Percentiles rank a stretch among this genome's conserved stretches.
phyloP scores from a whole-genome alignment of 768 basidiomycete species.

The Tulasnella calospora region DNA sequence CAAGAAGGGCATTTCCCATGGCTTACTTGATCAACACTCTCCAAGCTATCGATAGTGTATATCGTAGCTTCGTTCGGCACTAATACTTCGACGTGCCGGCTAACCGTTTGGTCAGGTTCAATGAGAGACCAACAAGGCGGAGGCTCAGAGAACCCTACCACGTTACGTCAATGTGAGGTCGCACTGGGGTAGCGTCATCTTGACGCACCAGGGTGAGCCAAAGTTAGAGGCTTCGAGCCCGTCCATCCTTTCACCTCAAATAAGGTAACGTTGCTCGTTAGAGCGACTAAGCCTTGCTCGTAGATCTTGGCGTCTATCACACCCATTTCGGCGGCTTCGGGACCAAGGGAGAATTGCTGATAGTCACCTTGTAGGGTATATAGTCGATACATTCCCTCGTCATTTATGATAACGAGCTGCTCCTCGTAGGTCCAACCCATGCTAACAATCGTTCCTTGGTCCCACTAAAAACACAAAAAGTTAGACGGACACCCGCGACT shows the following conservation, averaged over 20 bases:
- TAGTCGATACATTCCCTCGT: constrained; percentile 85
- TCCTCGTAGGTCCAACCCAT: constrained; percentile 67
- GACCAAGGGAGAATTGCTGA: constrained; percentile 75
- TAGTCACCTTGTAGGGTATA: constrained; percentile 87
- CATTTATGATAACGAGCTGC: constrained; percentile 76
- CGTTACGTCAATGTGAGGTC: constrained; percentile 15
- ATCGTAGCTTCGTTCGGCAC: constrained; percentile 78
- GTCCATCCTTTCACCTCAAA: constrained; percentile 89
- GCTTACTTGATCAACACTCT: constrained; percentile 65
- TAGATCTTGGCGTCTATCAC: constrained; percentile 82
- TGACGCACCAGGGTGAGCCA: constrained; percentile 68
- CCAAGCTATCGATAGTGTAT: constrained; percentile 80
- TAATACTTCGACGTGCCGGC: constrained; percentile 84
- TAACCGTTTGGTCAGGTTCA: constrained; percentile 83
- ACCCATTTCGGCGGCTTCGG: constrained; percentile 75
- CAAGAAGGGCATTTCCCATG: neutral
- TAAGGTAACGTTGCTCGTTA: constrained; percentile 69
- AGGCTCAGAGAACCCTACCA: constrained; percentile 63
- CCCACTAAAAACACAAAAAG: constrained; percentile 61
- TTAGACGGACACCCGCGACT: constrained; percentile 27
- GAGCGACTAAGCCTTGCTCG: constrained; percentile 78
- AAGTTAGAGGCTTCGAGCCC: constrained; percentile 62
- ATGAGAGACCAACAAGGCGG: constrained; percentile 85
- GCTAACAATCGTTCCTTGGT: constrained; percentile 72
- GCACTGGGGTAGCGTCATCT: neutral